A percentile compares a stretch with the other conserved stretches of the same genome.
Evolutionary conservation across 768 basidiomycete genomes (phyloP).

Genomic region (Mycena capillaripes): DNA sequence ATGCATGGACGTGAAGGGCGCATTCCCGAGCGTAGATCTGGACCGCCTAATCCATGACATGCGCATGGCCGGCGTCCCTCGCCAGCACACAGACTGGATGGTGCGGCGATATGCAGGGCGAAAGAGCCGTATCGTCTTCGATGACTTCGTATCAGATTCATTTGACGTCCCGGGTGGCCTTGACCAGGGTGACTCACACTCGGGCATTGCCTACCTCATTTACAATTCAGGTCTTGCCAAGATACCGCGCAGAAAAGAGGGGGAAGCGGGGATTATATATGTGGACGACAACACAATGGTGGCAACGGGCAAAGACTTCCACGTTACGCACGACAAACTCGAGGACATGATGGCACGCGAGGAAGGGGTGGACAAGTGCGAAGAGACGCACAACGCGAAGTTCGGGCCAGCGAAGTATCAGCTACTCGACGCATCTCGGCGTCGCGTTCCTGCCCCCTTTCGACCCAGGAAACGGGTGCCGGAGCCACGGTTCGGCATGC

Average conservation of each 20-base stretch:
- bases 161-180: constrained; percentile 36
- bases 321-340: constrained; percentile 29
- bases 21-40: constrained; percentile 55
- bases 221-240: constrained; percentile 40
- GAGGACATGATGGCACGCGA: constrained; percentile 32
- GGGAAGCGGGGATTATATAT: constrained; percentile 19
- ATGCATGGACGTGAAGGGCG: constrained; percentile 59
- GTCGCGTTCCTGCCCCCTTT: background rate
- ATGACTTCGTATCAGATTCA: constrained; percentile 34
- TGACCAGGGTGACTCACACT: constrained; percentile 41
- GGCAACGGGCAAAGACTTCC: constrained; percentile 13
- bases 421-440: constrained; percentile 23
- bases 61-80: constrained; percentile 44
- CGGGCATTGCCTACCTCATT: constrained; percentile 38
- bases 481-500: no score
- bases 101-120: constrained; percentile 17
- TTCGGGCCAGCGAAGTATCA: constrained; percentile 42
- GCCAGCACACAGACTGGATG: constrained; percentile 35
- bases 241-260: background rate
- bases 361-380: constrained; percentile 45
- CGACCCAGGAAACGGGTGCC: background rate
- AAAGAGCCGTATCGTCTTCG: constrained; percentile 32
- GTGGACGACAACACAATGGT: constrained; percentile 38
- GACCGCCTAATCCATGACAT: constrained; percentile 43
- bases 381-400: constrained; percentile 39